phyloP scores from a whole-genome alignment of 139 green algal species.

The Trebouxia sp. region DNA sequence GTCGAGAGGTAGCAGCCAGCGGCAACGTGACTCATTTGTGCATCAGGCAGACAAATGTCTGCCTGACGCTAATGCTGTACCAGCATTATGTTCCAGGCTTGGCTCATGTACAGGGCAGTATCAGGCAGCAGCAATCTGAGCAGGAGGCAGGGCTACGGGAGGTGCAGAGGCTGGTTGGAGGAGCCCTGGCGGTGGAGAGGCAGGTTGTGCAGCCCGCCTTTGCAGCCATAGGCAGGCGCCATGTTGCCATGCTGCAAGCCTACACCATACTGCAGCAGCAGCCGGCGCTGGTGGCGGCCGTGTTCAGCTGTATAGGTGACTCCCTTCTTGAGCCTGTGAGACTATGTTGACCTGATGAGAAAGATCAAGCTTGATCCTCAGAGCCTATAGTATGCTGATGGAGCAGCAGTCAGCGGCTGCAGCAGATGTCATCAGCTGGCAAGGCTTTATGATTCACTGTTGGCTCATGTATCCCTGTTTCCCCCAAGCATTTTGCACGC shows the following conservation, averaged over 20 bases:
- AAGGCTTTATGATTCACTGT: no score
- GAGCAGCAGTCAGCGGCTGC: no score
- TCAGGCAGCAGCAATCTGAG: neutral
- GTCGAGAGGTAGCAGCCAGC: neutral
- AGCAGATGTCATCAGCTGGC: no score
- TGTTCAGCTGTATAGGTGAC: neutral
- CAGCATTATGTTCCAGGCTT: neutral
- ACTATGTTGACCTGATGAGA: neutral
- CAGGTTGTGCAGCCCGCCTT: slow-evolving; percentile 22
- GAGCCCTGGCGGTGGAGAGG: neutral
- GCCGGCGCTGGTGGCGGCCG: neutral
- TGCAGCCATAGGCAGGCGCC: neutral
- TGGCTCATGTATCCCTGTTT: no score
- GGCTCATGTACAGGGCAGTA: neutral
- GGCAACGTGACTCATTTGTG: no score
- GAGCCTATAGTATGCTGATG: no score
- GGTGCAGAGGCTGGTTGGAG: slow-evolving; percentile 17
- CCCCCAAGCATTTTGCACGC: no score
- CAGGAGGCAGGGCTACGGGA: neutral
- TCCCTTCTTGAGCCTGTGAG: neutral
- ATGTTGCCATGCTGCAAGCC: neutral
- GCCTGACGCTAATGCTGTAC: neutral
- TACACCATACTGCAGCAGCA: neutral
- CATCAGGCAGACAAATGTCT: neutral
- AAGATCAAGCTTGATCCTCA: neutral